Percentiles rank a stretch among this genome's conserved stretches.
Conservation (phyloP, 2,329 filamentous ascomycete genomes). For the Saccharata proteae region DNA sequence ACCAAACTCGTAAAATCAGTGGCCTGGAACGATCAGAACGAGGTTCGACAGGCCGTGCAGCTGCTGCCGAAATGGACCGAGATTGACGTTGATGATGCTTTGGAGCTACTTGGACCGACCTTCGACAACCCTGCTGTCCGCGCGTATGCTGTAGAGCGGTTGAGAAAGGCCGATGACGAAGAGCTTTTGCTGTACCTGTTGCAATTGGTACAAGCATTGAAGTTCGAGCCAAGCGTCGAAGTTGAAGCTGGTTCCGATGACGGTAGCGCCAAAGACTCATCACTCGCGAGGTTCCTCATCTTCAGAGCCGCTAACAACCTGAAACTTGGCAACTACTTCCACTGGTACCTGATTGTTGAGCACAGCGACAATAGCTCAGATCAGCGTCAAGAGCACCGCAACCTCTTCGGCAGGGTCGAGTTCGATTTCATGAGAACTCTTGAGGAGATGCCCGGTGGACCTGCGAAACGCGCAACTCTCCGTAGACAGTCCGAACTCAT, state of each 20-base stretch:
- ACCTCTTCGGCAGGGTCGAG: conserved; percentile 83
- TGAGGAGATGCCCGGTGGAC: conserved; percentile 56
- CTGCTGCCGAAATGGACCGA: conserved; percentile 89
- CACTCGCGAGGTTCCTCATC: conserved; percentile 79
- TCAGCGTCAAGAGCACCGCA: conserved; percentile 62
- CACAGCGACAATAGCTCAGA: conserved; percentile 73
- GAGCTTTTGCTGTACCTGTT: conserved; percentile 84
- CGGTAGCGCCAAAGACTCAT: conserved; percentile 61
- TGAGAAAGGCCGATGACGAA: conserved; percentile 85
- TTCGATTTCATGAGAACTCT: conserved; percentile 93
- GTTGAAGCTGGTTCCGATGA: conserved; percentile 42
- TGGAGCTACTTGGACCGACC: conserved; percentile 83
- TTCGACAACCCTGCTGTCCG: conserved; percentile 83
- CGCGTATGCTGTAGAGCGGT: conserved; percentile 82
- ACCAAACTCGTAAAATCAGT: conserved; percentile 98
- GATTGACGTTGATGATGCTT: conserved; percentile 90
- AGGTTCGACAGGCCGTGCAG: conserved; percentile 80
- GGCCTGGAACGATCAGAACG: conserved; percentile 76
- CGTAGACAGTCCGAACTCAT: conserved; percentile 83
- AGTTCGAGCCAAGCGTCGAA: conserved; percentile 70
- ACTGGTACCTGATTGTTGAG: conserved; percentile 99
- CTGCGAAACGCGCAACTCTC: conserved; percentile 62
- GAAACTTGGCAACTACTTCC: conserved; percentile 83
- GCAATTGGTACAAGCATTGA: conserved; percentile 89
- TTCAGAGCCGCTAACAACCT: conserved; percentile 79